These are phyloP conservation scores for Populus simonii DNA, from an alignment of 345 rosid species.

Conservation along the genomic window DNA sequence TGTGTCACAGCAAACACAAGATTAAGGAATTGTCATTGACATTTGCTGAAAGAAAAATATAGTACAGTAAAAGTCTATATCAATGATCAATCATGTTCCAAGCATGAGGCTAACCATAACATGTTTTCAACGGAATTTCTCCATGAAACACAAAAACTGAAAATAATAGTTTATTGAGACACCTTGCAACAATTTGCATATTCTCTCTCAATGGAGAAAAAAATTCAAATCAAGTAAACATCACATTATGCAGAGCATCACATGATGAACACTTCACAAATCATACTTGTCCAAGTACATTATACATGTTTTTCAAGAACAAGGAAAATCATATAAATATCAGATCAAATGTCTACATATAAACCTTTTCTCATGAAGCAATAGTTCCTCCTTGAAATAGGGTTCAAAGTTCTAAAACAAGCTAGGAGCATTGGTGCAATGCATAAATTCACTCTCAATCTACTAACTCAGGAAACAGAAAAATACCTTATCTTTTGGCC, in stretches of 20 bases:
- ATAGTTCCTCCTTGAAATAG: background rate
- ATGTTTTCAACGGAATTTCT: background rate
- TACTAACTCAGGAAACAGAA: background rate
- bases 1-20: slow-evolving; percentile 19
- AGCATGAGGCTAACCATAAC: background rate
- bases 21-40: background rate
- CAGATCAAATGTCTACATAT: background rate
- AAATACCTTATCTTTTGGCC: background rate
- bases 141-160: background rate
- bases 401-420: background rate
- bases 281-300: background rate
- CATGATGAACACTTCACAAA: background rate
- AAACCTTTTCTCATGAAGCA: background rate
- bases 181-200: background rate
- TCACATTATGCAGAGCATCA: background rate
- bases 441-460: background rate
- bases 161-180: background rate
- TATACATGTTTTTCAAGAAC: background rate
- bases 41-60: background rate
- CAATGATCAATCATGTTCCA: background rate
- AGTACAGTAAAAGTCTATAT: background rate
- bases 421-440: background rate
- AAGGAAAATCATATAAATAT: background rate
- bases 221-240: too few relatives aligned
- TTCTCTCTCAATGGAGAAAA: background rate